Conservation (phyloP, 768 basidiomycete species). For the Tubosaeta sp. region DNA sequence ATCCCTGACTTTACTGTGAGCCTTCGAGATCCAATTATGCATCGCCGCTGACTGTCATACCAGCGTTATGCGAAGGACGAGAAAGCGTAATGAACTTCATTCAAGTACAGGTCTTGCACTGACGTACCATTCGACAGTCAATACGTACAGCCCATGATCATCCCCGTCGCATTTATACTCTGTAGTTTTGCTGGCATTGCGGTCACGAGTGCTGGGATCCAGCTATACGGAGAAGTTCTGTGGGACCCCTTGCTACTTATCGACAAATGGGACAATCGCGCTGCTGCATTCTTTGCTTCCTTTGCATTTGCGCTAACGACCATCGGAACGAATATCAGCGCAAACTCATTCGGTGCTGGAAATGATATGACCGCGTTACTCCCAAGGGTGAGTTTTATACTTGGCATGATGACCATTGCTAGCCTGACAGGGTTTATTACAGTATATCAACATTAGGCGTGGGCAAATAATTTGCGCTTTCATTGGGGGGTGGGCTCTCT, state of each 20-base stretch:
- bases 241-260: conserved; percentile 74
- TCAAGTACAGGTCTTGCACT: not conserved
- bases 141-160: conserved; percentile 70
- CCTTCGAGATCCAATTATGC: not conserved
- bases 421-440: not conserved
- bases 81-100: conserved; percentile 25
- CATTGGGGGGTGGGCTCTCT: conserved; percentile 80
- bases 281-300: conserved; percentile 79
- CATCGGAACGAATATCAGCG: conserved; percentile 46
- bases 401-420: not conserved
- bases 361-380: conserved; percentile 81
- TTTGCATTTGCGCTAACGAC: conserved; percentile 54
- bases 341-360: conserved; percentile 65
- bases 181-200: conserved; percentile 78
- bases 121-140: conserved; percentile 39
- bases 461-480: conserved; percentile 78
- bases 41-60: conserved; percentile 1
- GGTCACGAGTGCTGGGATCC: conserved; percentile 71
- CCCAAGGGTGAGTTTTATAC: conserved; percentile 49
- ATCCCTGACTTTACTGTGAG: conserved; percentile 79
- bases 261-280: conserved; percentile 79
- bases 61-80: conserved; percentile 70
- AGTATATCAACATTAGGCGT: conserved; percentile 66
- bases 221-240: conserved; percentile 41
- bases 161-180: conserved; percentile 73